Base-by-base conservation (phyloP, 140 eudicot species). In the Ambrosia hybrid region DNA sequence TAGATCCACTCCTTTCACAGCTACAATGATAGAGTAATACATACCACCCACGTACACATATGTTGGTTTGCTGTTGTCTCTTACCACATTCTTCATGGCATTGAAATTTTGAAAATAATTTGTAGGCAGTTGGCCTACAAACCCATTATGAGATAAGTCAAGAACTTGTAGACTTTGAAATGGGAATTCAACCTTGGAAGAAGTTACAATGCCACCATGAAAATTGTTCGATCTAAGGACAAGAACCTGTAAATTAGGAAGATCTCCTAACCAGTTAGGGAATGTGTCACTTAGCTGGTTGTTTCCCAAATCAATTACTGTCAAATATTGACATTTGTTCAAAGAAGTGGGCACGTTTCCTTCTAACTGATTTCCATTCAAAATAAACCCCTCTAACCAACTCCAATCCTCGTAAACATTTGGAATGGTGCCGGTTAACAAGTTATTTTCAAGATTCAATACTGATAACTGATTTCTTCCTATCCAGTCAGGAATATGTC, bases 381-480 rank as follows among this genome's bases (percentile, higher is more conserved):
- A n/a, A 34, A 70, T 36, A 4, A 70, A 10, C 51, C 74, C 74
- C 13, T 53, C 37, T 70, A 70, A 37, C 0, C 0, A 0, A 4
- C 4, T n/a, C 11, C 15, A 53, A 1, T 36, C 17, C 6, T 53
- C 36, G 9, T 4, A 70, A 9, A 9, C 37, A 15, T 70, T 5
- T n/a, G 74, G 74, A 55, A 70, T 70, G 8, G 62, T 30, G 7
- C 72, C 49, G 11, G 76, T 78, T 13, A 78, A 13, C 0, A 16
- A 55, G 73, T 78, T 71, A 12, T 71, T 13, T 11, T 77, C 71
- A 9, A 63, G 43, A 64, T 70, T 1, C 14, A 78, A 6, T 15
- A 0, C 0, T 1, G 0, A 0, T 37, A 76, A 48, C 2, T 15
- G 4, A 17, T 9, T 1, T 48, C 11, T 56, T 61, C 64, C 57